Conservation (phyloP, 2,329 filamentous ascomycete genomes). For the Zymoseptoria ardabiliae region DNA sequence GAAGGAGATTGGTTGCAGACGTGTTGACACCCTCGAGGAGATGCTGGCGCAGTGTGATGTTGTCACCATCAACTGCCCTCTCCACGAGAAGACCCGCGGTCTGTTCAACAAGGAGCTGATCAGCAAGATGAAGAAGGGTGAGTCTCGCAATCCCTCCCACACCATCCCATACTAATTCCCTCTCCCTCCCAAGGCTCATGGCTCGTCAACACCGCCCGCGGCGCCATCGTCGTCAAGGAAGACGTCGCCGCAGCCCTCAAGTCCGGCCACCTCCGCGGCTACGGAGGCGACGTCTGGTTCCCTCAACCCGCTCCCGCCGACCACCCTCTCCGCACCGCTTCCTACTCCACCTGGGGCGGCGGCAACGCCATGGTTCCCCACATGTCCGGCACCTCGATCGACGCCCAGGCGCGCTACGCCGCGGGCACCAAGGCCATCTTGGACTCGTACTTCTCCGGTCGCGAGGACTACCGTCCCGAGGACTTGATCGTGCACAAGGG, state of each 20-base stretch:
- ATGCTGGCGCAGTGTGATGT: conserved; percentile 91
- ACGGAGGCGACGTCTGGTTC: conserved; percentile 91
- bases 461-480: conserved; percentile 78
- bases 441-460: conserved; percentile 80
- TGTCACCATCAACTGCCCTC: conserved; percentile 98
- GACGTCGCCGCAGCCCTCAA: conserved; percentile 92
- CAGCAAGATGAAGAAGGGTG: conserved; percentile 96
- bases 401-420: conserved; percentile 72
- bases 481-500: conserved; percentile 86
- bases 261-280: conserved; percentile 81
- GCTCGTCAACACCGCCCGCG: conserved; percentile 97
- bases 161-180: background rate
- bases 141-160: conserved; percentile 20
- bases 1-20: conserved; percentile 89
- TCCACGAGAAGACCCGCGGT: conserved; percentile 95
- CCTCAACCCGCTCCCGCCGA: conserved; percentile 92
- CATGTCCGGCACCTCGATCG: conserved; percentile 98
- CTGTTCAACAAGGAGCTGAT: conserved; percentile 99
- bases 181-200: conserved; percentile 59
- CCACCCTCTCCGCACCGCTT: conserved; percentile 80
- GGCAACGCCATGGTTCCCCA: conserved; percentile 98
- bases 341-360: conserved; percentile 85
- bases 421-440: conserved; percentile 72
- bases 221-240: conserved; percentile 98
- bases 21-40: conserved; percentile 85